Conservation (phyloP, 2,329 filamentous ascomycete species). For the Ceratocystis eucalypticola region DNA sequence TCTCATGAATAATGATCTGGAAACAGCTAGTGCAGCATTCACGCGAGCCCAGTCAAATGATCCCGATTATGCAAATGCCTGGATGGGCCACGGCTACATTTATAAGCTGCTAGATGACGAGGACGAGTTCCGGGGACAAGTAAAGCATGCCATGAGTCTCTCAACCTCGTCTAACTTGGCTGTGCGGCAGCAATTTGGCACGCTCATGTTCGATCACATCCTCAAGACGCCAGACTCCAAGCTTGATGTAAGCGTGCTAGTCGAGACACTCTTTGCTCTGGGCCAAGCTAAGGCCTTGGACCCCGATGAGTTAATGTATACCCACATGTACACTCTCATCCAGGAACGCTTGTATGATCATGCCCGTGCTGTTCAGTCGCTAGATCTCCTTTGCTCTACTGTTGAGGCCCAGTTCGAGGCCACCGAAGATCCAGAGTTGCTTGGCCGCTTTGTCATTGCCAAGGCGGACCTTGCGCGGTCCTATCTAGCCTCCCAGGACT, state of each 20-base stretch:
- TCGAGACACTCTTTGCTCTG: conserved; percentile 80
- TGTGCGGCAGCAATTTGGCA: conserved; percentile 64
- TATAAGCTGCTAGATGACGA: conserved; percentile 61
- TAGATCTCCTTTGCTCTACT: conserved; percentile 52
- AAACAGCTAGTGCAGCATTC: conserved; percentile 83
- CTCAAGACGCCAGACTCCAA: conserved; percentile 39
- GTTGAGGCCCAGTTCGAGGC: conserved; percentile 75
- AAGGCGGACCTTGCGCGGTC: conserved; percentile 80
- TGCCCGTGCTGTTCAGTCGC: conserved; percentile 44
- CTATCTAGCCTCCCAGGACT: conserved; percentile 55
- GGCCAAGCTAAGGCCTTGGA: conserved; percentile 63
- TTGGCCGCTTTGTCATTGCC: conserved; percentile 66
- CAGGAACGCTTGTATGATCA: conserved; percentile 67
- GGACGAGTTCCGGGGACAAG: conserved; percentile 68
- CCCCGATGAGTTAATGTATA: conserved; percentile 56
- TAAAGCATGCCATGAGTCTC: conserved; percentile 90
- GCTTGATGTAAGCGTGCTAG: conserved; percentile 46
- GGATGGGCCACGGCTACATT: conserved; percentile 83
- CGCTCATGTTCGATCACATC: conserved; percentile 72
- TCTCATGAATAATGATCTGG: conserved; percentile 65
- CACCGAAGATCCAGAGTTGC: conserved; percentile 59
- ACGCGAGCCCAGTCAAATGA: conserved; percentile 85
- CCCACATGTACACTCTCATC: conserved; percentile 68
- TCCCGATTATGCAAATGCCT: conserved; percentile 83
- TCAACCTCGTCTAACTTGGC: conserved; percentile 61